Evolutionary conservation across 139 green algal genomes (phyloP), one percentile per base, ranked within the genome.

Genomic region (Edaphochlamys debaryana): DNA sequence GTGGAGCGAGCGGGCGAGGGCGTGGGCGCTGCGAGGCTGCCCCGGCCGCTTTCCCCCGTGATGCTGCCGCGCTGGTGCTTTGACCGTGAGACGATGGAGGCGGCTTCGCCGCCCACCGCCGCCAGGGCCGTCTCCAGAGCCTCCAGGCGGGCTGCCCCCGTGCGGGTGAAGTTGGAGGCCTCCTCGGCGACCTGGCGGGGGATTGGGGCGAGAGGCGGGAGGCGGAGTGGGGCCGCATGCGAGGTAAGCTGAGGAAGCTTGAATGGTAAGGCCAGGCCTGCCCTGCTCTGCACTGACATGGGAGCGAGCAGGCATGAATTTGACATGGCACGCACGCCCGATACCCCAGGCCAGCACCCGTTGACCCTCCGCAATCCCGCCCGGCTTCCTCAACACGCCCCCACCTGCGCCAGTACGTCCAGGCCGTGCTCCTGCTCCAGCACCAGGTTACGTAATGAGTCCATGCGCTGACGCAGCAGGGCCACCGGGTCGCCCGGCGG

Each of bases 331-430:
- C n/a, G n/a, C n/a, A n/a, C n/a, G n/a, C n/a, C n/a, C n/a, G n/a
- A n/a, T n/a, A n/a, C n/a, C n/a, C n/a, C n/a, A n/a, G n/a, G n/a
- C n/a, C n/a, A n/a, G n/a, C n/a, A n/a, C n/a, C n/a, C n/a, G n/a
- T n/a, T n/a, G n/a, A n/a, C n/a, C n/a, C n/a, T n/a, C n/a, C n/a
- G n/a, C n/a, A n/a, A n/a, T n/a, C n/a, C n/a, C n/a, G n/a, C n/a
- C n/a, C n/a, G n/a, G n/a, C n/a, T n/a, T n/a, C n/a, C n/a, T n/a
- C n/a, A n/a, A n/a, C n/a, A n/a, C n/a, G 5, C 17, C 64, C 3
- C 64, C 76, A 73, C 37, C 63, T 64, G 22, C 76, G 76, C 76
- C 76, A 82, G 48, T 42, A 82, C 76, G 67, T 82, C 76, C 62
- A 82, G 64, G 2, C 76, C 76, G 63, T 73, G 76, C 76, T 82